Percentiles rank a stretch among this genome's conserved stretches.
Evolutionary conservation across 148 eudicot genomes (phyloP).

Genomic region (Rhododendron henanense): DNA sequence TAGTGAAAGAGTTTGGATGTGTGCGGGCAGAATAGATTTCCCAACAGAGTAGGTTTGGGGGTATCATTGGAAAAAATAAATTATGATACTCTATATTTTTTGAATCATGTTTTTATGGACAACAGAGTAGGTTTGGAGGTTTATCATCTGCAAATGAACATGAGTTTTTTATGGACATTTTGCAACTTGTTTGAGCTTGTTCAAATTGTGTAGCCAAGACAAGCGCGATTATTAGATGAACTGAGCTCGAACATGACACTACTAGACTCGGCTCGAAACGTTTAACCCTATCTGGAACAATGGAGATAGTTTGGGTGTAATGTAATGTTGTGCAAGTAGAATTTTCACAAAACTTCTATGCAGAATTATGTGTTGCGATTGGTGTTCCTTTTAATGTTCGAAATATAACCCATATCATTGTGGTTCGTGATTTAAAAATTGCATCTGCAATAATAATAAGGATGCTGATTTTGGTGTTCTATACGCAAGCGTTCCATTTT

Average conservation of each 20-base stretch:
- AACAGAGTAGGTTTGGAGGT: too few relatives aligned
- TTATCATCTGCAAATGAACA: too few relatives aligned
- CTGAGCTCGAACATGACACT: neutral
- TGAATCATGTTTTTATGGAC: too few relatives aligned
- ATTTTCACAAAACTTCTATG: neutral
- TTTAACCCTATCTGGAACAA: neutral
- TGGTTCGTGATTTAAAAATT: neutral
- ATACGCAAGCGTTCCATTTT: too few relatives aligned
- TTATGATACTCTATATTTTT: too few relatives aligned
- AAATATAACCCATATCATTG: neutral
- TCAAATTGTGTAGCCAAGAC: neutral
- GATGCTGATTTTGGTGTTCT: too few relatives aligned
- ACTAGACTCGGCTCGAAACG: neutral
- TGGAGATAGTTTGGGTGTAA: neutral
- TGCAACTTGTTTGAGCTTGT: neutral
- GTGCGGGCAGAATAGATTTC: too few relatives aligned
- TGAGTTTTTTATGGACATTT: neutral
- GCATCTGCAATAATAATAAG: neutral
- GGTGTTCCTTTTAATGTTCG: neutral
- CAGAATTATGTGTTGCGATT: neutral
- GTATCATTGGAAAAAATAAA: too few relatives aligned
- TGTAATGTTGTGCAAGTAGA: neutral
- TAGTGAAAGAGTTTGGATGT: too few relatives aligned
- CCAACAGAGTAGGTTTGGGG: too few relatives aligned
- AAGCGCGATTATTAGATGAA: neutral